These are phyloP conservation scores for Trichoderma koningii DNA, from an alignment of 2,329 filamentous ascomycete species.

Conservation along the genomic window DNA sequence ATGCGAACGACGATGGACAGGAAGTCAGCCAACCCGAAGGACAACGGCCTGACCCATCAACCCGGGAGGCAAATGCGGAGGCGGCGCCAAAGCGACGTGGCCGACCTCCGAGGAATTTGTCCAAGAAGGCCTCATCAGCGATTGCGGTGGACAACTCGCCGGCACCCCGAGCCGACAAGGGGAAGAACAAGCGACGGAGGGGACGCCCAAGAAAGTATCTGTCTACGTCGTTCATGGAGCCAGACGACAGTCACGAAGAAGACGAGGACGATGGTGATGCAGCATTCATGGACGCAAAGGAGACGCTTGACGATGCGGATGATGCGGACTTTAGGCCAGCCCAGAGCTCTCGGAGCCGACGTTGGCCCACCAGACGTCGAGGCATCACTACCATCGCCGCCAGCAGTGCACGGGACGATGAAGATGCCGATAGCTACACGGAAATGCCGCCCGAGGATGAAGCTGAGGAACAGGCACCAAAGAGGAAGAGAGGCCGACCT, in stretches of 20 bases:
- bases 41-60: neutral
- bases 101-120: conserved; percentile 39
- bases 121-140: conserved; percentile 13
- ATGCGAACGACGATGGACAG: neutral
- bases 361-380: conserved; percentile 33
- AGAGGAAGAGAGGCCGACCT: conserved; percentile 33
- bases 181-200: conserved; percentile 31
- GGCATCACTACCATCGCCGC: conserved; percentile 35
- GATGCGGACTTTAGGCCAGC: conserved; percentile 2
- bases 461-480: neutral
- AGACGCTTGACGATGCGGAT: conserved; percentile 26
- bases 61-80: neutral
- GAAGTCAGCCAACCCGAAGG: neutral
- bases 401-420: conserved; percentile 22
- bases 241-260: neutral
- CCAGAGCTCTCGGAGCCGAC: conserved; percentile 29
- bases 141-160: conserved; percentile 2
- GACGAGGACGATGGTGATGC: conserved; percentile 27
- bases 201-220: conserved; percentile 37
- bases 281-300: conserved; percentile 30
- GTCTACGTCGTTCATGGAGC: neutral
- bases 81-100: conserved; percentile 32
- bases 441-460: conserved; percentile 10
- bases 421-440: neutral
- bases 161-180: neutral